Conservation (phyloP, 495 filamentous ascomycete genomes). For the Podospora sp. region DNA sequence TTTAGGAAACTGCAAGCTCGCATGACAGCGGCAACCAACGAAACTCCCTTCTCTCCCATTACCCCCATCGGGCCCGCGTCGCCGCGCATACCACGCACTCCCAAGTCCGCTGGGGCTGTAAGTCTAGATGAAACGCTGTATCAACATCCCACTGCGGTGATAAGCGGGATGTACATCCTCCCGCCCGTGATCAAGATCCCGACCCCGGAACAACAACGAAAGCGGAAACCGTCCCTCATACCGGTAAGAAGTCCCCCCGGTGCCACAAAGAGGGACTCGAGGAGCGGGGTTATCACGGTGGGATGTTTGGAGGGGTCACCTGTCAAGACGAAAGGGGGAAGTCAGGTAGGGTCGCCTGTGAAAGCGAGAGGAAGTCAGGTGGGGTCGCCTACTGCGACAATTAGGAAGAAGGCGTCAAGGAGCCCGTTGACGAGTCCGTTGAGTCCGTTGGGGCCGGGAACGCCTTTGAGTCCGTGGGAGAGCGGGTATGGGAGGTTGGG, state of each 20-base stretch:
- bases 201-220: neutral
- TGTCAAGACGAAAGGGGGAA: slow-evolving; percentile 10
- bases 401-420: neutral
- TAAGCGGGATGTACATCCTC: slow-evolving; percentile 8
- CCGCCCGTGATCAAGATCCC: slow-evolving; percentile 12
- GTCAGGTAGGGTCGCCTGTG: neutral
- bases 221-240: neutral
- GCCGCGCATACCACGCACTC: slow-evolving; percentile 13
- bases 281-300: neutral
- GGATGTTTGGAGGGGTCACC: slow-evolving; percentile 1
- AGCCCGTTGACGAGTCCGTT: slow-evolving; percentile 13
- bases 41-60: slow-evolving; percentile 20
- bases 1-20: slow-evolving; percentile 32
- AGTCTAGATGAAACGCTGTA: slow-evolving; percentile 14
- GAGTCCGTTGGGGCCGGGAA: neutral
- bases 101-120: neutral
- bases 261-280: neutral
- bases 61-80: slow-evolving; percentile 21
- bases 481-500: slow-evolving; percentile 4
- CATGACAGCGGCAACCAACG: neutral
- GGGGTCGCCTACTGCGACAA: neutral
- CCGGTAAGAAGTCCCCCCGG: neutral
- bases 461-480: slow-evolving; percentile 12
- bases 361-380: neutral
- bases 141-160: neutral